Evolutionary conservation across 2,329 filamentous ascomycete genomes (phyloP).

Genomic region (Rutstroemia sydowiana): DNA sequence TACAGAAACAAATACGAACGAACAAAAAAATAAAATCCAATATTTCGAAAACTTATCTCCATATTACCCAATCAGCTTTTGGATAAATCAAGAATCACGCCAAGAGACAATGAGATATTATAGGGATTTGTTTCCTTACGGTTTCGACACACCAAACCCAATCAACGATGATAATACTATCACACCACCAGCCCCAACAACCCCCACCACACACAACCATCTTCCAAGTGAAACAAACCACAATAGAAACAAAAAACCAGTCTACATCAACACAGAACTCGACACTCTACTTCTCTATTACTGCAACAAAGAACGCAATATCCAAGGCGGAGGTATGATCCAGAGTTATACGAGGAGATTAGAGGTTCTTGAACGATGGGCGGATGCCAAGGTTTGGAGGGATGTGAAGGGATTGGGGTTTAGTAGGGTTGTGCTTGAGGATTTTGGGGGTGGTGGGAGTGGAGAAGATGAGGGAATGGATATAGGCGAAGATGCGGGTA

Average conservation of each 20-base stretch:
- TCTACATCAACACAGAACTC: background rate
- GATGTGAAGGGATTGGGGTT: background rate
- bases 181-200: too few relatives aligned
- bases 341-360: background rate
- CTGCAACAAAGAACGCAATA: background rate
- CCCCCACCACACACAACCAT: too few relatives aligned
- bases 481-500: background rate
- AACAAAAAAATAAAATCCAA: background rate
- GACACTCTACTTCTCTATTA: background rate
- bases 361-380: background rate
- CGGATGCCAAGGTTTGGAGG: background rate
- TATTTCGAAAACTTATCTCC: background rate
- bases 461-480: background rate
- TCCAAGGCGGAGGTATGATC: background rate
- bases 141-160: too few relatives aligned
- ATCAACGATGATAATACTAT: too few relatives aligned
- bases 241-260: background rate
- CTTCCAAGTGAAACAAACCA: too few relatives aligned
- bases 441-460: background rate
- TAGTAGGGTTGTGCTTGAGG: background rate
- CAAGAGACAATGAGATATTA: background rate
- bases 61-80: background rate
- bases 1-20: background rate
- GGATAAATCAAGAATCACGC: background rate
- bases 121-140: background rate